Base-by-base conservation (phyloP, 2,329 filamentous ascomycete species). In the Claviceps sorghi region DNA sequence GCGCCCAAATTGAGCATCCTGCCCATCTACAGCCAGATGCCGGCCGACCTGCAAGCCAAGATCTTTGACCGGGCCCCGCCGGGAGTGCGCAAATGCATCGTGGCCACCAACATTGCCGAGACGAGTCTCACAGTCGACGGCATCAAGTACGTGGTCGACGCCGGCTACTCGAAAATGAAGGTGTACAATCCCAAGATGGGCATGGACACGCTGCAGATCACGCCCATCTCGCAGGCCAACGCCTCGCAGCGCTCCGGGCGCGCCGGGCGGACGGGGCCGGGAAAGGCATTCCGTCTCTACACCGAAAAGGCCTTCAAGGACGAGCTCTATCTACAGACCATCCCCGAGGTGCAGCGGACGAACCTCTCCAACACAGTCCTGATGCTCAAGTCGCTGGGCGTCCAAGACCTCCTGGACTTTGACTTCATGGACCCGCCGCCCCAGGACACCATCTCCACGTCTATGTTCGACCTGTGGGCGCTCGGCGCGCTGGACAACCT, bases 1-100 rank as follows among this genome's bases (percentile, higher is more conserved):
- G 91, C 93, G 1, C 90, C 93, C 1, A 91, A 95, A 64, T 79
- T 98, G 54, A 91, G 87, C 64, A 95, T 98, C 52, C 70, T 98
- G 30, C 94, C 94, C 0, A 97, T 98, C 52, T 98, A 98, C 79
- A 96, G 89, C 76, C 93, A 98, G 67, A 96, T 98, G 93, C 94
- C 93, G 2, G 93, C 93, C 36, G 94, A 98, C 66, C 73, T 98
- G 38, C 94, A 98, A 67, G 88, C 93, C 54, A 97, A 94, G 69
- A 98, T 98, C 58, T 98, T 98, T 61, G 91, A 98, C 63, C 82
- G 84, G 58, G 93, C 94, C 2, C 75, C 87, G 2, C 85, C 90
- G 0, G 93, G 93, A 1, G 90, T 95, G 4, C 83, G 93, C 54
- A 98, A 98, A 65, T 94, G 95, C 61, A 95, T 98, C 57, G 91